phyloP scores from a whole-genome alignment of 2,329 filamentous ascomycete genomes.

The Scytalidium lignicola region DNA sequence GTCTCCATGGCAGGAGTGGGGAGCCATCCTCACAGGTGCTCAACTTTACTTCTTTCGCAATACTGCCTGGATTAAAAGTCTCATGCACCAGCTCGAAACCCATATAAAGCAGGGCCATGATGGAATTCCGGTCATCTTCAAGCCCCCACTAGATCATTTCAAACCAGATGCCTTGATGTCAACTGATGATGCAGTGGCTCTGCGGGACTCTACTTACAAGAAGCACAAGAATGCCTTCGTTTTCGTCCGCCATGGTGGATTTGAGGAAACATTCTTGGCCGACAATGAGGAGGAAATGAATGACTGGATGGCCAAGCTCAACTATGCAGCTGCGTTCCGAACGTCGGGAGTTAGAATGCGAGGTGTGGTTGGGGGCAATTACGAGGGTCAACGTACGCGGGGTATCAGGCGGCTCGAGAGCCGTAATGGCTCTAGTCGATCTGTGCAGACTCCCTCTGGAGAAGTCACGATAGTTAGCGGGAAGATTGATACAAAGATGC shows the following conservation, averaged over 20 bases:
- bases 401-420: slow-evolving; percentile 65
- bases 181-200: slow-evolving; percentile 84
- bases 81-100: slow-evolving; percentile 82
- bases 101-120: slow-evolving; percentile 75
- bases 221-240: slow-evolving; percentile 95
- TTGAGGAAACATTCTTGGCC: slow-evolving; percentile 87
- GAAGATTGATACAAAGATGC: slow-evolving; percentile 74
- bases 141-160: slow-evolving; percentile 83
- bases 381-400: slow-evolving; percentile 73
- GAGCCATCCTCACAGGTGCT: slow-evolving; percentile 90
- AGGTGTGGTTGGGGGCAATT: slow-evolving; percentile 76
- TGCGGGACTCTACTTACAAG: slow-evolving; percentile 81
- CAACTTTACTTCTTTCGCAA: slow-evolving; percentile 97
- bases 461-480: slow-evolving; percentile 69
- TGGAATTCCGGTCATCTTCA: slow-evolving; percentile 77
- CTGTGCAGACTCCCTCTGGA: slow-evolving; percentile 65
- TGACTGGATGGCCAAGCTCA: slow-evolving; percentile 93
- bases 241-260: slow-evolving; percentile 78
- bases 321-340: slow-evolving; percentile 91
- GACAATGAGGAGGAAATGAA: slow-evolving; percentile 90
- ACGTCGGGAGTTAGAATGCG: slow-evolving; percentile 88
- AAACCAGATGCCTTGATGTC: slow-evolving; percentile 93
- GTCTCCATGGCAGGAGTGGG: slow-evolving; percentile 99
- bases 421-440: slow-evolving; percentile 42
- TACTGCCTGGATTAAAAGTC: slow-evolving; percentile 81